phyloP scores from a whole-genome alignment of 176 grass and related monocot species.

The Secale cereale region DNA sequence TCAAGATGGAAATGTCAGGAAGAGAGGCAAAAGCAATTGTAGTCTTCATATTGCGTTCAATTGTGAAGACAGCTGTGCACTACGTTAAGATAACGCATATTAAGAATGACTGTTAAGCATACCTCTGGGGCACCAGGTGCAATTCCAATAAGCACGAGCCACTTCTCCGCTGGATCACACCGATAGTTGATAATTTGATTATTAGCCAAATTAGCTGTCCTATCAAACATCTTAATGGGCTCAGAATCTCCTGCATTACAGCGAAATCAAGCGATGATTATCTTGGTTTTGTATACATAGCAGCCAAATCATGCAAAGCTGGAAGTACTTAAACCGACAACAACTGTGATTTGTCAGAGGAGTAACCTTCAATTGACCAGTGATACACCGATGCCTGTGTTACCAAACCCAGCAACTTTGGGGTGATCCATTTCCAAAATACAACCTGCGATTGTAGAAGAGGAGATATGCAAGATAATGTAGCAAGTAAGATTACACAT shows the following conservation, averaged over 20 bases:
- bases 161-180: constrained; percentile 81
- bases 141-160: constrained; percentile 96
- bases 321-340: background rate
- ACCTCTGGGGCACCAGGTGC: constrained; percentile 92
- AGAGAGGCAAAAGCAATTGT: background rate
- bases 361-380: constrained; percentile 92
- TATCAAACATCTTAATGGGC: constrained; percentile 92
- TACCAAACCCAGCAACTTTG: constrained; percentile 71
- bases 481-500: background rate
- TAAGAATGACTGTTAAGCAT: background rate
- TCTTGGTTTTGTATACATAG: constrained; percentile 1
- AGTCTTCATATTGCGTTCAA: background rate
- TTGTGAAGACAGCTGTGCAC: background rate
- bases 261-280: constrained; percentile 18
- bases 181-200: constrained; percentile 98
- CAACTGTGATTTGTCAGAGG: background rate
- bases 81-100: background rate
- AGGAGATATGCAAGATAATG: background rate
- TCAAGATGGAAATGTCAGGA: background rate
- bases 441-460: constrained; percentile 50
- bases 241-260: constrained; percentile 68
- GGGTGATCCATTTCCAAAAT: constrained; percentile 98
- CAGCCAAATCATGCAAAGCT: constrained; percentile 8
- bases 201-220: constrained; percentile 84
- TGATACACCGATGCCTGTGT: constrained; percentile 86